Evolutionary conservation across 257 asterid genomes (phyloP), one percentile per base, ranked within the genome.

Genomic region (Solanum sitiens): DNA sequence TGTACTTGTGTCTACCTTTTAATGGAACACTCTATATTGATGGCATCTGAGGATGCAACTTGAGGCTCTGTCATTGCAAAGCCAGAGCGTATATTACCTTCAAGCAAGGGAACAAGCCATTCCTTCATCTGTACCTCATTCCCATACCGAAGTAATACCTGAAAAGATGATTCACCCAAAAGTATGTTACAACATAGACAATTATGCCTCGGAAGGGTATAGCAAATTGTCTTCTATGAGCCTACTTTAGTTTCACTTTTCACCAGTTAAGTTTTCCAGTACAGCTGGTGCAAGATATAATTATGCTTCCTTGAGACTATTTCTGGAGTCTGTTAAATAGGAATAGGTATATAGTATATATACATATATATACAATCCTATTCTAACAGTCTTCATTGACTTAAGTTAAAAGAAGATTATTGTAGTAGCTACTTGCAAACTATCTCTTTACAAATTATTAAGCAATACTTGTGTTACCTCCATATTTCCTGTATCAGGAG

Each of bases 401-500:
- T 79, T 14, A 8, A 45, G 85, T 8, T 79, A 79, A 79, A 47
- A 14, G 27, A 45, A 79, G 25, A 79, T 14, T 45, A 80, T 27
- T 44, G 42, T 30, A 8, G 27, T 79, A 45, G 40, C 39, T 18
- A 30, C 67, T 42, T 15, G 42, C 68, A 80, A 27, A 27, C 40
- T 27, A 27, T 27, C 42, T 72, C 65, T 76, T 42, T n/a, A 67
- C 35, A 30, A 63, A 44, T 83, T 45, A 88, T 76, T 33, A 37
- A 73, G 67, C 30, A 63, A 80, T 88, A 21, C 84, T 86, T 53
- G 80, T 56, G 89, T 86, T 87, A 97, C 99, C 99, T 97, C 99
- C 99, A 97, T 97, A 91, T 97, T 97, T 91, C 99, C 99, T 40
- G 99, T 97, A 90, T 97, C 99, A 3, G 98, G 99, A 76, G 99